A percentile compares a stretch with the other conserved stretches of the same genome.
Evolutionary conservation across 1,284 basidiomycete species (phyloP).

Genomic region (Cerrena zonata): DNA sequence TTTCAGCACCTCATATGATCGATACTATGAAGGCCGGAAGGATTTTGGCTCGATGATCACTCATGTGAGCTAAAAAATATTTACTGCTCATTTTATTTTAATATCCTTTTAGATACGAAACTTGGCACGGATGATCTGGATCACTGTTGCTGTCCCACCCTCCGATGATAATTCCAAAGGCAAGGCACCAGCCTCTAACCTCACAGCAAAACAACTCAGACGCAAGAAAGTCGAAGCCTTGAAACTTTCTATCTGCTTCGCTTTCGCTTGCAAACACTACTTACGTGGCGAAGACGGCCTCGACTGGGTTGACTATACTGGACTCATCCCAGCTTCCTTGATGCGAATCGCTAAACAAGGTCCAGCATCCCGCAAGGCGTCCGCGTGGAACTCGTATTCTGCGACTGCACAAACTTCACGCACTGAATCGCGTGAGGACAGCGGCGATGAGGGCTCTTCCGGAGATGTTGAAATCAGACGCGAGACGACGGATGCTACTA

Average conservation of each 20-base stretch:
- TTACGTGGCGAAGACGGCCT: conserved; percentile 71
- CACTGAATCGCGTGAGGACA: conserved; percentile 10
- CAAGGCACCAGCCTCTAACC: conserved; percentile 40
- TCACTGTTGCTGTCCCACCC: conserved; percentile 67
- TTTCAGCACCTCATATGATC: conserved; percentile 69
- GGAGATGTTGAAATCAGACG: conserved; percentile 21
- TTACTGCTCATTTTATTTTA: neutral
- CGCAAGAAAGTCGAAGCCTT: conserved; percentile 68
- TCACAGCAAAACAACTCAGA: conserved; percentile 55
- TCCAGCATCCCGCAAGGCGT: conserved; percentile 22
- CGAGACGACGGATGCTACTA: conserved; percentile 54
- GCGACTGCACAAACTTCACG: conserved; percentile 27
- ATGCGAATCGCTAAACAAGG: conserved; percentile 28
- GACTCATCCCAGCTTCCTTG: conserved; percentile 59
- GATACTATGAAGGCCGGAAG: conserved; percentile 82
- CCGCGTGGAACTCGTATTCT: conserved; percentile 37
- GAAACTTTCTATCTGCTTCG: conserved; percentile 63
- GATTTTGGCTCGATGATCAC: conserved; percentile 65
- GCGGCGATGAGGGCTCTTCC: conserved; percentile 5
- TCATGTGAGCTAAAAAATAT: conserved; percentile 37
- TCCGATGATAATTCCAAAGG: conserved; percentile 43
- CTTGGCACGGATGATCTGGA: conserved; percentile 68
- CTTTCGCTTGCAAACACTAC: conserved; percentile 71
- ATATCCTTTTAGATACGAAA: conserved; percentile 47
- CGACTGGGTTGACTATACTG: conserved; percentile 59